phyloP scores from a whole-genome alignment of 768 basidiomycete genomes.

The Dacryopinax primogenitus region DNA sequence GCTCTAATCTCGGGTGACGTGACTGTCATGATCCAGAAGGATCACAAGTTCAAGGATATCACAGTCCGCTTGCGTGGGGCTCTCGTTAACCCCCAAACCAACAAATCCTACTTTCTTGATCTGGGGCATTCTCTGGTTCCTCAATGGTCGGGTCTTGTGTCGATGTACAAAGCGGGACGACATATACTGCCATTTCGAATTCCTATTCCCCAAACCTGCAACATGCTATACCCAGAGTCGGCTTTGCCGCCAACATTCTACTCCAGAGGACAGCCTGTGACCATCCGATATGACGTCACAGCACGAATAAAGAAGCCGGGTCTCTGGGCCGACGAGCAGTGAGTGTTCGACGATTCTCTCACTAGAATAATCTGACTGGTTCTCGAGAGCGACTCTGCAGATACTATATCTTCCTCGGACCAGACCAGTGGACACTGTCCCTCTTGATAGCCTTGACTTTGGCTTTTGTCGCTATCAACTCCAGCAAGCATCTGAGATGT shows the following conservation, averaged over 20 bases:
- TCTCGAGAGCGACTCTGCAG: neutral
- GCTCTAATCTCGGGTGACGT: neutral
- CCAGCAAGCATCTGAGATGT: neutral
- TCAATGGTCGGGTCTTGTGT: neutral
- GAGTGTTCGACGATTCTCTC: neutral
- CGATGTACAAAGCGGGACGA: neutral
- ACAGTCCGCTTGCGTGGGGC: neutral
- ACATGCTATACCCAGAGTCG: neutral
- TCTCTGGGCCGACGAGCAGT: conserved; percentile 4
- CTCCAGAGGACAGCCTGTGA: neutral
- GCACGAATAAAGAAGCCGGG: conserved; percentile 5
- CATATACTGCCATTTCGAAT: neutral
- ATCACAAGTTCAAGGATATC: conserved; percentile 7
- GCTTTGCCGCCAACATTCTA: neutral
- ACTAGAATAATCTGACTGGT: too few species aligned
- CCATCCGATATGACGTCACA: neutral
- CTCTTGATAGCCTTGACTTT: neutral
- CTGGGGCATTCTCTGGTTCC: neutral
- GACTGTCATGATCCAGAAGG: neutral
- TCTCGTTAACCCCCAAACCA: neutral
- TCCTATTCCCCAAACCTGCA: neutral
- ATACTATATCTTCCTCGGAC: neutral
- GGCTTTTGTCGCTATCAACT: neutral
- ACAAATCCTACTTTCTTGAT: neutral
- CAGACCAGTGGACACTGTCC: neutral